Base-by-base conservation (phyloP, 1,284 basidiomycete species). In the Schizophyllum commune region DNA sequence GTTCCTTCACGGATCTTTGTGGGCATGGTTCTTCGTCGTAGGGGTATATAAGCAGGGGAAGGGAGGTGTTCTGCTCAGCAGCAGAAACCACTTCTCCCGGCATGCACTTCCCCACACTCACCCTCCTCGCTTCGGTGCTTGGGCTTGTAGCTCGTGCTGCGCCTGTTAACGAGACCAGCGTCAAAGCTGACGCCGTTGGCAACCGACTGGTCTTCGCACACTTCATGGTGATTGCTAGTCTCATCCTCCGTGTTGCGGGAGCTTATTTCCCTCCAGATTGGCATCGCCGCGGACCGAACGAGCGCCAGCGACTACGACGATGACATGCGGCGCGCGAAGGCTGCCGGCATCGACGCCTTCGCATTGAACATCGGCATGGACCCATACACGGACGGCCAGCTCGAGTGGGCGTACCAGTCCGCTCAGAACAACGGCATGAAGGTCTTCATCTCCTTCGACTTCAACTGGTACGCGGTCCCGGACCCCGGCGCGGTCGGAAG, bases 371-470 rank as follows among this genome's bases (percentile, higher is more conserved):
- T 79, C 53, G 78, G 79, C 55, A 63, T 67, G 3, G 69, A 73
- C 54, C 61, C 65, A 9, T 80, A 78, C 77, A 73, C 79, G 64
- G 66, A 65, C 15, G 62, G 55, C 5, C 78, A 78, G 62, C 62
- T 79, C 19, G 68, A 62, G 6, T 71, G 65, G 8, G 78, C 78
- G 0, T 80, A 78, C 63, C 70, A 65, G 21, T 77, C 77, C 6
- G 76, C 76, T 8, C 39, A 66, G 47, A 47, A 47, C 39, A 47
- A 47, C 33, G 62, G 63, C 39, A 65, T 75, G 59, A 75, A 76
- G 62, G 65, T 79, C 19, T 78, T 79, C 67, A 68, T 77, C 55
- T 79, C 77, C 1, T 76, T 78, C 65, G 78, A 79, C 67, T 75
- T 79, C 59, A 64, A 64, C 59, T 64, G 64, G 64, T 65, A 57